Percentiles rank a stretch among this genome's conserved stretches.
phyloP scores from a whole-genome alignment of 139 green algal species.

The Haematococcus sp. region DNA sequence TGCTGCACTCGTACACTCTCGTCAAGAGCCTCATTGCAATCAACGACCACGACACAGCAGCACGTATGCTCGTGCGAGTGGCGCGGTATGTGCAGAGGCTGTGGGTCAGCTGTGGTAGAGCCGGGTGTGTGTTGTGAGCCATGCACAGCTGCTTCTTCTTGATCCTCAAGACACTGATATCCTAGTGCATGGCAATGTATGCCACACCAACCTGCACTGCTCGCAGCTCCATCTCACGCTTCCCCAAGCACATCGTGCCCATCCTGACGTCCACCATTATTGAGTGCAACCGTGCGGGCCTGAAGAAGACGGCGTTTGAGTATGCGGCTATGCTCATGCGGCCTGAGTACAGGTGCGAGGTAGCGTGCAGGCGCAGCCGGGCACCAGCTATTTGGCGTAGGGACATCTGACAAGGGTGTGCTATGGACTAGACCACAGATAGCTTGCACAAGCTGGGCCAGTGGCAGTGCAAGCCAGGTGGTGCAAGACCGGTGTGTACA shows the following conservation, averaged over 20 bases:
- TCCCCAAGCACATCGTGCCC: slow-evolving; percentile 77
- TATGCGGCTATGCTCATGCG: slow-evolving; percentile 77
- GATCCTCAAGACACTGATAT: too few species aligned
- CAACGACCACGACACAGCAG: slow-evolving; percentile 62
- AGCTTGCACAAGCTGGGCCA: too few species aligned
- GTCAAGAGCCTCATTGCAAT: slow-evolving; percentile 72
- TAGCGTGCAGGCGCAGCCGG: not conserved
- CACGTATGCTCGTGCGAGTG: slow-evolving; percentile 77
- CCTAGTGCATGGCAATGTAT: too few species aligned
- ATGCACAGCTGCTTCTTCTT: too few species aligned
- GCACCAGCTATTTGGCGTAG: too few species aligned
- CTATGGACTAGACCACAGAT: too few species aligned
- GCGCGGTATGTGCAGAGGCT: slow-evolving; percentile 31
- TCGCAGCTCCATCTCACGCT: slow-evolving; percentile 31
- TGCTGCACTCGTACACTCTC: slow-evolving; percentile 74
- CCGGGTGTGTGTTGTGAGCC: too few species aligned
- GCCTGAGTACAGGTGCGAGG: slow-evolving; percentile 70
- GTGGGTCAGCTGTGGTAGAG: too few species aligned
- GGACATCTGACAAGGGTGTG: too few species aligned
- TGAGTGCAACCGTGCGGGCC: slow-evolving; percentile 74
- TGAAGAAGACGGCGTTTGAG: slow-evolving; percentile 74
- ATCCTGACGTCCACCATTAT: slow-evolving; percentile 88
- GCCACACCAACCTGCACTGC: too few species aligned
- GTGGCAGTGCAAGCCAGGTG: not conserved
- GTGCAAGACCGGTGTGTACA: too few species aligned